These are phyloP conservation scores for Fusarium tupiense DNA, from an alignment of 2,329 filamentous ascomycete genomes.

Conservation along the genomic window DNA sequence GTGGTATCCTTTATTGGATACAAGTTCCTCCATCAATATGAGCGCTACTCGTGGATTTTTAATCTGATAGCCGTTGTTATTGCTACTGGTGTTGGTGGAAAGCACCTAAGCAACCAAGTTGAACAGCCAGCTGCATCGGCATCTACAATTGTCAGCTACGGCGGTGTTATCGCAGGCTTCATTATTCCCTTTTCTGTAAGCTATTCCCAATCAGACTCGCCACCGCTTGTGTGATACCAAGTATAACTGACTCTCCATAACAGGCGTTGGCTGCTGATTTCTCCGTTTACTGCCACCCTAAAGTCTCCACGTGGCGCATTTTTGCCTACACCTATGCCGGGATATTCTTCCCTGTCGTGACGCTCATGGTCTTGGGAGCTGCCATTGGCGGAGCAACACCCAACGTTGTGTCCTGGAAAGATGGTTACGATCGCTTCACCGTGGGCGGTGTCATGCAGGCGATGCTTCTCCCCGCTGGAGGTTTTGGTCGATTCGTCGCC, in stretches of 20 bases:
- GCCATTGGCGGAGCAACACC: background rate
- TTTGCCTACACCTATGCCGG: background rate
- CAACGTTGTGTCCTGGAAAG: background rate
- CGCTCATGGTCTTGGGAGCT: background rate
- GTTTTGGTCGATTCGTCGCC: background rate
- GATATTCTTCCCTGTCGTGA: background rate
- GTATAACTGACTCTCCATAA: background rate
- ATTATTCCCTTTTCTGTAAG: background rate
- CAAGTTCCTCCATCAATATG: background rate
- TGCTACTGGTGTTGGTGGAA: background rate
- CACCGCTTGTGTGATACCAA: background rate
- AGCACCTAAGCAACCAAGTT: background rate
- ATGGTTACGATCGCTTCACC: background rate
- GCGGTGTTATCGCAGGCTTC: background rate
- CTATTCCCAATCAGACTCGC: accelerated
- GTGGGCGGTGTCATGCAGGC: background rate
- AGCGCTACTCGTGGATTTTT: background rate
- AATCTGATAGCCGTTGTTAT: background rate
- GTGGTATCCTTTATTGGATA: background rate
- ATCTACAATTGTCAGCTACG: background rate
- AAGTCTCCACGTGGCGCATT: background rate
- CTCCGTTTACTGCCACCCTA: background rate
- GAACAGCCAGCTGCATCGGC: background rate
- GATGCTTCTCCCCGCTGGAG: background rate
- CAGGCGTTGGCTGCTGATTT: background rate